phyloP scores from a whole-genome alignment of 2,329 filamentous ascomycete genomes.

The Parafenestella ontariensis region DNA sequence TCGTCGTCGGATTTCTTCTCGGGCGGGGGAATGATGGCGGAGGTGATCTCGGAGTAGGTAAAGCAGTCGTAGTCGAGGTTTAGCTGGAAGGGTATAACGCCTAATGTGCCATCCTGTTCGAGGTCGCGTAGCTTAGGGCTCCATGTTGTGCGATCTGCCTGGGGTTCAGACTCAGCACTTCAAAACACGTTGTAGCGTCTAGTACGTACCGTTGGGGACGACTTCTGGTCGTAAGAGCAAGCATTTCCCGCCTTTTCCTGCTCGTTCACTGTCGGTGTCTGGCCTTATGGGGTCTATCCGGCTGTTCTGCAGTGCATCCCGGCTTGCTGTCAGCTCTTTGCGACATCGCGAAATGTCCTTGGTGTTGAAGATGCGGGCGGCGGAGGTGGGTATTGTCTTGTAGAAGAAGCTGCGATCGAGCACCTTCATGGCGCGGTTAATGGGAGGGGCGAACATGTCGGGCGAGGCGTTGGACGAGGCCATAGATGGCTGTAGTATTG shows the following conservation, averaged over 20 bases:
- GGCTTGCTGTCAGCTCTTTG: conserved; percentile 68
- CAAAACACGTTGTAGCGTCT: conserved; percentile 11
- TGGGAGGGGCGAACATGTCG: conserved; percentile 76
- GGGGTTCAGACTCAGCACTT: conserved; percentile 45
- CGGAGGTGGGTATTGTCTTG: conserved; percentile 76
- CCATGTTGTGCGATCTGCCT: conserved; percentile 76
- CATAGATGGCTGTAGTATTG: conserved; percentile 31
- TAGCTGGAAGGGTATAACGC: conserved; percentile 77
- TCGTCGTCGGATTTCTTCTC: conserved; percentile 79
- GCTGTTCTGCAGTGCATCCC: conserved; percentile 70
- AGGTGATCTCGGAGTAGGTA: conserved; percentile 85
- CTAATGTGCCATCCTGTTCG: conserved; percentile 71
- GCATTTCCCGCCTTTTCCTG: conserved; percentile 55
- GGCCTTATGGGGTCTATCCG: conserved; percentile 65
- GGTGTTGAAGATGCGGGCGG: conserved; percentile 77
- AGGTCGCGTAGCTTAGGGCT: conserved; percentile 72
- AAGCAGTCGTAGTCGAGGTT: conserved; percentile 84
- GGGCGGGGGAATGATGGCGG: conserved; percentile 71
- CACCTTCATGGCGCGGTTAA: conserved; percentile 78
- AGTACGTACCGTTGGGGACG: conserved; percentile 45
- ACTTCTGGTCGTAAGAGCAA: conserved; percentile 55
- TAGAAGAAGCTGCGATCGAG: conserved; percentile 86
- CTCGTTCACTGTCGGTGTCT: conserved; percentile 68
- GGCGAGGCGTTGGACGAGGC: conserved; percentile 36
- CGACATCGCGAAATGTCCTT: conserved; percentile 77